Evolutionary conservation across 495 filamentous ascomycete species (phyloP), one percentile per base, ranked within the genome.

Genomic region (Astrocystis sublimbata): DNA sequence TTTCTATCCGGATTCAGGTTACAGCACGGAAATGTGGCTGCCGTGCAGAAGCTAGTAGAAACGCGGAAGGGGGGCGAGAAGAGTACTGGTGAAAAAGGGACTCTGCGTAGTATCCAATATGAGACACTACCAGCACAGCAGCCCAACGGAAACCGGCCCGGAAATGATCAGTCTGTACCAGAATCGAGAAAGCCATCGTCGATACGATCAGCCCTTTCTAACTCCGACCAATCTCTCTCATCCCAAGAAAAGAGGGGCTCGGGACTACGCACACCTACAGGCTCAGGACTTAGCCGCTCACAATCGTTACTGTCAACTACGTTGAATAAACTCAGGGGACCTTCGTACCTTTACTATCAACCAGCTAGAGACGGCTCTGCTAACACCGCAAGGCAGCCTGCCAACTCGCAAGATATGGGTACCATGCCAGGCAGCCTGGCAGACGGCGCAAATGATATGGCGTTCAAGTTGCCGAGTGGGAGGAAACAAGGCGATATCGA

Each of bases 241-340:
- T 72, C 73, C 10, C 65, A 72, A 3, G 70, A 75, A 13, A 68
- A 70, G 42, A 38, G 63, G 15, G 61, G 51, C 6, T 61, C 64
- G 3, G 58, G 60, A 33, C 41, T 47, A 53, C 65, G 61, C 3
- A 51, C 69, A 58, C 66, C 67, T 12, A 57, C 65, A 6, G 46
- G 63, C 21, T 68, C 68, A 23, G 67, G 65, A 8, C 68, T 66
- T 47, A 65, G 67, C 2, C 70, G 70, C 47, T 72, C 70, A 46
- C 70, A 72, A 57, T 72, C 70, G 12, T 49, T 72, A 42, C 68
- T 72, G n/a, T 63, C 70, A 9, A 70, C 70, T 15, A 72, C 70
- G 6, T 46, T 68, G 15, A 72, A 45, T 53, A 72, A 69, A 35
- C 46, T 72, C 2, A 70, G 67, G 52, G 70, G 70, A 10, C 65